These are phyloP conservation scores for Populus hybrid DNA, from an alignment of 441 rosid species.

Conservation along the genomic window DNA sequence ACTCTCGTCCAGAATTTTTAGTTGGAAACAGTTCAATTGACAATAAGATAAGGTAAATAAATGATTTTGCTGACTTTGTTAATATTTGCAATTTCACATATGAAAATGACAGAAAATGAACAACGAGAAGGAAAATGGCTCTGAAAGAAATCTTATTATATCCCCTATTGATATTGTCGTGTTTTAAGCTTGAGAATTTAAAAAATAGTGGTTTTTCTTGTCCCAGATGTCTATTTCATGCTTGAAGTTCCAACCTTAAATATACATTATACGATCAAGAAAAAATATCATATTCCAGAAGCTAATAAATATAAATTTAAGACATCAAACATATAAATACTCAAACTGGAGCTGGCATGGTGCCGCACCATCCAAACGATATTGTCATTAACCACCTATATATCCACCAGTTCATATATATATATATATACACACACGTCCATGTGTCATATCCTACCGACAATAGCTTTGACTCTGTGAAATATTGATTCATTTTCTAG, in stretches of 20 bases:
- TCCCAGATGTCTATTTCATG: constrained; percentile 19
- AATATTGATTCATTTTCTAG: not conserved
- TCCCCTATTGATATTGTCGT: too few relatives aligned
- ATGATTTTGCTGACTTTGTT: too few relatives aligned
- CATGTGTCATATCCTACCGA: constrained; percentile 20
- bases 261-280: constrained; percentile 3
- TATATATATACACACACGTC: too few relatives aligned
- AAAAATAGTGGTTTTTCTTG: constrained; percentile 9
- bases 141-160: too few relatives aligned
- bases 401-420: not conserved
- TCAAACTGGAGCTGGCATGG: not conserved
- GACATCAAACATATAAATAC: not conserved
- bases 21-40: too few relatives aligned
- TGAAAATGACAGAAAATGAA: not conserved
- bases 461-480: constrained; percentile 19
- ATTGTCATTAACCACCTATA: constrained; percentile 11
- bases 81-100: not conserved
- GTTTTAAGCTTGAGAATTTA: too few relatives aligned
- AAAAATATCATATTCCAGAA: not conserved
- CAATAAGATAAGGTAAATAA: too few relatives aligned
- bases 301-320: constrained; percentile 16
- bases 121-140: not conserved
- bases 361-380: constrained; percentile 4
- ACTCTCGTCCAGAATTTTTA: too few relatives aligned
- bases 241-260: constrained; percentile 13